These are phyloP conservation scores for Colletotrichum melonis DNA, from an alignment of 2,329 filamentous ascomycete genomes.

Conservation along the genomic window DNA sequence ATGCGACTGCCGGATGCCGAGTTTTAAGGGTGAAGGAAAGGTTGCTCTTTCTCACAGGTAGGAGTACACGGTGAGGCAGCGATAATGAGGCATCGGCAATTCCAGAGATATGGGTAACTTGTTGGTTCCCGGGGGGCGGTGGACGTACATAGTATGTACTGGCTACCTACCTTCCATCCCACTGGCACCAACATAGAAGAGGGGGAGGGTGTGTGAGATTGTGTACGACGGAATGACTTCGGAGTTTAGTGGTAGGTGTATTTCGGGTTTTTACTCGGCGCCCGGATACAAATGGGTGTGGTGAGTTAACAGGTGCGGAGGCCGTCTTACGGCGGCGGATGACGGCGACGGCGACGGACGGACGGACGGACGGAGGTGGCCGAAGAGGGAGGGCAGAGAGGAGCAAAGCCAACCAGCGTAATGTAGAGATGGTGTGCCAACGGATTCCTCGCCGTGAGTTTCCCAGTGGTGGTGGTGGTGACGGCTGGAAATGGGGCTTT, in stretches of 20 bases:
- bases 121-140: too few relatives aligned
- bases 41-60: too few relatives aligned
- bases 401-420: too few relatives aligned
- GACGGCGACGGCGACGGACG: neutral
- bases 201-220: neutral
- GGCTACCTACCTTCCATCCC: neutral
- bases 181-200: neutral
- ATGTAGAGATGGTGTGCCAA: neutral
- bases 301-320: neutral
- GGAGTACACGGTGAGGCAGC: too few relatives aligned
- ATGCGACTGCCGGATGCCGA: too few relatives aligned
- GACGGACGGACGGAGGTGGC: neutral
- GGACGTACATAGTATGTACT: too few relatives aligned
- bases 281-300: neutral
- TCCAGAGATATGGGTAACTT: too few relatives aligned
- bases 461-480: neutral
- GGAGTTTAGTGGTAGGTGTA: neutral
- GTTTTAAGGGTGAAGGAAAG: too few relatives aligned
- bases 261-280: neutral
- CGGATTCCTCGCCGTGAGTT: neutral
- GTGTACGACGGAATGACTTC: neutral
- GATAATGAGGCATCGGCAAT: too few relatives aligned
- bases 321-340: neutral
- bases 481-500: neutral
- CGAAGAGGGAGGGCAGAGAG: neutral